phyloP scores from a whole-genome alignment of 139 green algal genomes.

The Edaphochlamys debaryana region DNA sequence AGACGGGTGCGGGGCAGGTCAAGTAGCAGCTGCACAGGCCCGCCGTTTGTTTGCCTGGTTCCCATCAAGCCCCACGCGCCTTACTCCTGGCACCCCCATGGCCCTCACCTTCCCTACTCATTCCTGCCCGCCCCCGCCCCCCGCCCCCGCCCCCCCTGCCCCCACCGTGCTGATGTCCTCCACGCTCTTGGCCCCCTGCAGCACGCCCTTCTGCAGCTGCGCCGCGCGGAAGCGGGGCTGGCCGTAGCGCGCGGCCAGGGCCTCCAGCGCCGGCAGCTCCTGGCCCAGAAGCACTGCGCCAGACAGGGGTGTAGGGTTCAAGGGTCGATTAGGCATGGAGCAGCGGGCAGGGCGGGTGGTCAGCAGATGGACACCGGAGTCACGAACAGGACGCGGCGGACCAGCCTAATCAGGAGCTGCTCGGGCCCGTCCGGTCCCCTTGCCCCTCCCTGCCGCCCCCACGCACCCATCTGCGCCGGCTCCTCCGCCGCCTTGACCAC shows the following conservation, averaged over 20 bases:
- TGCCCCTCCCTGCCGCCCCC: neutral
- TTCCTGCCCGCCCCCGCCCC: neutral
- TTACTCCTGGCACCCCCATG: too few species aligned
- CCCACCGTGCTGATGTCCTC: constrained; percentile 65
- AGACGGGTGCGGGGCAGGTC: neutral
- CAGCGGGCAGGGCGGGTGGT: neutral
- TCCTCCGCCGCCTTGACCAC: neutral
- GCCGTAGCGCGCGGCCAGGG: constrained; percentile 58
- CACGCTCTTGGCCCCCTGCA: constrained; percentile 64
- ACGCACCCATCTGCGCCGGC: neutral
- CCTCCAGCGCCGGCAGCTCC: constrained; percentile 58
- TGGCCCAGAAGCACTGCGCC: constrained; percentile 66
- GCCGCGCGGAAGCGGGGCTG: constrained; percentile 73
- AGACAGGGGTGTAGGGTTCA: too few species aligned
- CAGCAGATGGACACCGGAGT: neutral
- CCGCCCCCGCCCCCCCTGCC: neutral
- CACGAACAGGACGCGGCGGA: too few species aligned
- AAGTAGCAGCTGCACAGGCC: too few species aligned
- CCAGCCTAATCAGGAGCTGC: too few species aligned
- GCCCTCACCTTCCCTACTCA: neutral
- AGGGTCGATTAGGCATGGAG: neutral
- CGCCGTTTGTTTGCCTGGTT: neutral
- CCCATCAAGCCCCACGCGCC: too few species aligned
- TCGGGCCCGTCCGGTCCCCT: neutral
- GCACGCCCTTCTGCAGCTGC: constrained; percentile 78